Percentiles rank a stretch among this genome's conserved stretches.
phyloP scores from a whole-genome alignment of 1,139 yeast genomes.

The Suhomyces anneliseae region DNA sequence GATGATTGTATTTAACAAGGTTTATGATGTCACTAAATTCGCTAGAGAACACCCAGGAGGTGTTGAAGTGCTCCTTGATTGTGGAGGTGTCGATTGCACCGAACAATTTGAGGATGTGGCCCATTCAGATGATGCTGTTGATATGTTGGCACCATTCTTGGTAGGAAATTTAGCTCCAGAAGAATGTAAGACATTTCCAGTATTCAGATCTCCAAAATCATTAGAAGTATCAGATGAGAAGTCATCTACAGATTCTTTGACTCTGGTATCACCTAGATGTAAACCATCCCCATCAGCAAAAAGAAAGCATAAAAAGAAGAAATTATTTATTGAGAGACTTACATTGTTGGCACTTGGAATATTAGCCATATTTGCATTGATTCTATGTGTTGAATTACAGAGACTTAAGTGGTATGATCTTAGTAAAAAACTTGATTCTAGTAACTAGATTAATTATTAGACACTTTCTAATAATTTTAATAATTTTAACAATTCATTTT shows the following conservation, averaged over 20 bases:
- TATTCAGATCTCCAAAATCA: conserved; percentile 10
- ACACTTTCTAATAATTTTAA: no score
- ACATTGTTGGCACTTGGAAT: conserved; percentile 21
- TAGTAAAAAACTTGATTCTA: conserved; percentile 1
- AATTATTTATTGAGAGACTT: conserved; percentile 18
- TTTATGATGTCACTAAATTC: conserved; percentile 57
- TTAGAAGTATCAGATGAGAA: not conserved
- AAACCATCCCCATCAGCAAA: not conserved
- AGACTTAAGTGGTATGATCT: conserved; percentile 27
- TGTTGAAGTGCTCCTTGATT: conserved; percentile 62
- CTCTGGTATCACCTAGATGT: not conserved
- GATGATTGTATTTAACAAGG: conserved; percentile 66
- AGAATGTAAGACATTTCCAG: conserved; percentile 19
- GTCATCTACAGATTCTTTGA: not conserved
- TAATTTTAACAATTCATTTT: no score
- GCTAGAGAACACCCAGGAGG: conserved; percentile 68
- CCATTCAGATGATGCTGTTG: conserved; percentile 46
- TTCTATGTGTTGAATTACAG: conserved; percentile 30
- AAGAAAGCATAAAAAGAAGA: conserved; percentile 6
- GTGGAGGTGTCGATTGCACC: conserved; percentile 76
- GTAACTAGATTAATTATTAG: no score
- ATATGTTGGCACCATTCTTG: conserved; percentile 40
- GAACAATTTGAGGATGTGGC: conserved; percentile 55
- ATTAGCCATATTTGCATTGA: conserved; percentile 27
- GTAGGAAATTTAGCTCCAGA: conserved; percentile 31